Evolutionary conservation across 2,329 filamentous ascomycete species (phyloP).

Genomic region (Zymoseptoria crescenta): DNA sequence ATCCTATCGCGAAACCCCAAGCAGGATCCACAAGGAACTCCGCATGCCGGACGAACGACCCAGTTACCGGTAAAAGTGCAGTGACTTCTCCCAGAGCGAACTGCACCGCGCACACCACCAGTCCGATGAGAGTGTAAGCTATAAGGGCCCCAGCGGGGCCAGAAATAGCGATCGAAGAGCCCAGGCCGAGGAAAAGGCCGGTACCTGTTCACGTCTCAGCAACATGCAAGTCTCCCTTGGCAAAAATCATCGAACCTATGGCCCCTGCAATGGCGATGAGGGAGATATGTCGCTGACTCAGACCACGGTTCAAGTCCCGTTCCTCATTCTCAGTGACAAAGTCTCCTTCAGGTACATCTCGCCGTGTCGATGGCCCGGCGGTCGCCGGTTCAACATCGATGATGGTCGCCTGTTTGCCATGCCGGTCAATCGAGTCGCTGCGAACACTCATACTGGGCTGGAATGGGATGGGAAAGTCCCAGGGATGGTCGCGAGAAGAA

Average conservation of each 20-base stretch:
- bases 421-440: not conserved
- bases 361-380: not conserved
- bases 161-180: constrained; percentile 16
- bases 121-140: constrained; percentile 33
- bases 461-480: too few relatives aligned
- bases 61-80: constrained; percentile 32
- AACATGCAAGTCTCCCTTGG: not conserved
- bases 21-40: constrained; percentile 34
- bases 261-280: constrained; percentile 66
- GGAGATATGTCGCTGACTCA: constrained; percentile 48
- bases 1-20: constrained; percentile 28
- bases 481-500: not conserved
- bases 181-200: constrained; percentile 22
- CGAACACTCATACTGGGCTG: not conserved
- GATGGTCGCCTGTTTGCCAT: not conserved
- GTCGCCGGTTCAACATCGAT: not conserved
- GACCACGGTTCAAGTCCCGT: constrained; percentile 39
- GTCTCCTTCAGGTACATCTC: constrained; percentile 12
- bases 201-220: constrained; percentile 10
- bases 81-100: constrained; percentile 33
- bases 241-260: constrained; percentile 39
- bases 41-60: constrained; percentile 32
- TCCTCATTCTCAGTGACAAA: constrained; percentile 24
- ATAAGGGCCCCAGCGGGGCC: constrained; percentile 22
- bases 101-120: constrained; percentile 29